phyloP scores from a whole-genome alignment of 768 basidiomycete genomes.

The Boletus tomentosulus region DNA sequence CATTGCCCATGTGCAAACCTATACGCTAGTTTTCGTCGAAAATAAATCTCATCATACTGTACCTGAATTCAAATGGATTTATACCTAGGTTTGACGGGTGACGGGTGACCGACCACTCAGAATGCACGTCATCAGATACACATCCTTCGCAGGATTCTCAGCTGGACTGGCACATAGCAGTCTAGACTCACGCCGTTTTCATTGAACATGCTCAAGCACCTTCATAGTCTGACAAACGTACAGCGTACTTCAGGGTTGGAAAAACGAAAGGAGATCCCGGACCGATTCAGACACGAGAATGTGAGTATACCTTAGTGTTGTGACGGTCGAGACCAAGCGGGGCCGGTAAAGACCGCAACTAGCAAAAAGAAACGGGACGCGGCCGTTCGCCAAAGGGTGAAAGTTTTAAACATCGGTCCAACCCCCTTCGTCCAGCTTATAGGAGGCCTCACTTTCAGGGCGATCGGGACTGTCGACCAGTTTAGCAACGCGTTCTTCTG shows the following conservation, averaged over 20 bases:
- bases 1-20: background rate
- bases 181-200: background rate
- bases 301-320: background rate
- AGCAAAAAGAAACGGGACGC: background rate
- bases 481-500: conserved; percentile 88
- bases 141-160: background rate
- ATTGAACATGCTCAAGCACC: background rate
- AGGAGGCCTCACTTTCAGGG: conserved; percentile 88
- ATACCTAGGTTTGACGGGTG: no score
- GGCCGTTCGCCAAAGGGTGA: background rate
- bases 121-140: no score
- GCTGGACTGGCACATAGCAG: background rate
- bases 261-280: background rate
- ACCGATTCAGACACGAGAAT: background rate
- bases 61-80: no score
- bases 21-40: no score
- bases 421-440: conserved; percentile 87
- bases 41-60: no score
- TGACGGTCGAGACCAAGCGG: background rate
- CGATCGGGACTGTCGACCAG: conserved; percentile 86
- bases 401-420: conserved; percentile 75
- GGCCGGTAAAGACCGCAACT: background rate
- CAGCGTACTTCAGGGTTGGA: background rate
- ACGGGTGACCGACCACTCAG: no score
- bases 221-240: background rate